phyloP scores from a whole-genome alignment of 202 grass and related monocot species.

The Setaria viridis region DNA sequence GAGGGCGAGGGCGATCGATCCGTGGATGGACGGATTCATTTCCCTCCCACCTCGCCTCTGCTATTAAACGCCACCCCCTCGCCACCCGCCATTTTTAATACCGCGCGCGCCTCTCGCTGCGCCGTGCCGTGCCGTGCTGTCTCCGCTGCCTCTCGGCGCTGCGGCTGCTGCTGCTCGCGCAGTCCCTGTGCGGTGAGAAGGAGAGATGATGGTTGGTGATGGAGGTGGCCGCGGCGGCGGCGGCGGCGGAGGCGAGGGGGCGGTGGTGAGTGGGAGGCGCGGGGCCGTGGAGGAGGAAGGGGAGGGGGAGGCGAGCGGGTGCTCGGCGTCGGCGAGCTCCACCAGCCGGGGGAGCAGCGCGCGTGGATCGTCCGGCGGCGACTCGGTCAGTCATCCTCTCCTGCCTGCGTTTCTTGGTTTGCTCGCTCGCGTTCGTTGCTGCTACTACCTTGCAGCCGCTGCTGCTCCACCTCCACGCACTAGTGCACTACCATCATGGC shows the following conservation, averaged over 20 bases:
- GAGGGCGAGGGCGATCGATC: neutral
- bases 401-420: neutral
- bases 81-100: conserved; percentile 64
- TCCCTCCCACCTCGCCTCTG: conserved; percentile 39
- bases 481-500: neutral
- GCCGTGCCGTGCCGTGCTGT: neutral
- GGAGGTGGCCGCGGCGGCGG: too few species aligned
- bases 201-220: conserved; percentile 33
- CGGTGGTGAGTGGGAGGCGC: neutral
- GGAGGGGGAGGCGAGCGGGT: neutral
- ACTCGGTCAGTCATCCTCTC: conserved; percentile 32
- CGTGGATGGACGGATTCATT: conserved; percentile 9
- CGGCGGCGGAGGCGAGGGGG: neutral
- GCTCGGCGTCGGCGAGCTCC: conserved; percentile 39
- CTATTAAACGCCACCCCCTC: conserved; percentile 45
- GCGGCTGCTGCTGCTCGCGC: neutral
- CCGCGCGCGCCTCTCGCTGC: conserved; percentile 31
- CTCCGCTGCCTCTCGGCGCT: neutral
- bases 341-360: conserved; percentile 39
- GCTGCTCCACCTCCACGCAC: neutral
- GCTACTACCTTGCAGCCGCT: neutral
- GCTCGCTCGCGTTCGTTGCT: neutral
- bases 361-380: conserved; percentile 39
- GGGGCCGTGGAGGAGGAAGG: neutral
- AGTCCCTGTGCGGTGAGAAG: neutral